A percentile compares a stretch with the other conserved stretches of the same genome.
Evolutionary conservation across 1,284 basidiomycete species (phyloP).

Genomic region (Neonothopanus nambi): DNA sequence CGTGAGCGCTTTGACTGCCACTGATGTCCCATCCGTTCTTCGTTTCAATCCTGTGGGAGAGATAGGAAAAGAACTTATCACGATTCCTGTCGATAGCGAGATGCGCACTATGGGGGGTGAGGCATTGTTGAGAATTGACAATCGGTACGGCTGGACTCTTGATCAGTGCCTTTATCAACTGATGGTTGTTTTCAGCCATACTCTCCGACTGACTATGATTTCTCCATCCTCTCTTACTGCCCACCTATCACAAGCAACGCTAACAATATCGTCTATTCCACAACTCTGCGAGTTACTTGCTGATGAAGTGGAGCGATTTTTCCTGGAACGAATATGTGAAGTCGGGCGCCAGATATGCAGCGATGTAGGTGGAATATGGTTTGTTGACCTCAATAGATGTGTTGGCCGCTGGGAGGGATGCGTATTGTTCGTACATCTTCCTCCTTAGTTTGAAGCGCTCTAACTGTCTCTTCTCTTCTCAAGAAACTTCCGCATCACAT

Average conservation of each 20-base stretch:
- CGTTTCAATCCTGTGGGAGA: constrained; percentile 68
- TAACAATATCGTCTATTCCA: constrained; percentile 68
- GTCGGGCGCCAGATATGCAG: constrained; percentile 59
- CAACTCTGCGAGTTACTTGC: constrained; percentile 72
- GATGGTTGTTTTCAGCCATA: constrained; percentile 48
- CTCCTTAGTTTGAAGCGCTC: too few species aligned
- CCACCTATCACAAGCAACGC: constrained; percentile 74
- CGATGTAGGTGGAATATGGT: constrained; percentile 66
- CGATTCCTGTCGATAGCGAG: constrained; percentile 38
- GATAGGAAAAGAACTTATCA: constrained; percentile 57
- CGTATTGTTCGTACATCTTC: constrained; percentile 54
- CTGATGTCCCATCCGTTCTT: constrained; percentile 58
- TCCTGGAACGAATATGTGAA: constrained; percentile 67
- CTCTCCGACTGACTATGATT: constrained; percentile 68
- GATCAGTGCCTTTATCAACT: background rate
- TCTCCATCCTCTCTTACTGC: constrained; percentile 72
- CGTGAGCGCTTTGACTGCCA: constrained; percentile 45
- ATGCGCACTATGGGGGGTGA: constrained; percentile 59
- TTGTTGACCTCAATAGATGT: constrained; percentile 68
- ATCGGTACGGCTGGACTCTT: constrained; percentile 44
- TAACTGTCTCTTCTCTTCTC: background rate
- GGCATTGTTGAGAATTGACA: constrained; percentile 65
- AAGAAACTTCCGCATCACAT: constrained; percentile 66
- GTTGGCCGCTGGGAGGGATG: constrained; percentile 81
- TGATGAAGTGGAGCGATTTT: constrained; percentile 70